A percentile compares a stretch with the other conserved stretches of the same genome.
These are phyloP conservation scores for Sclerotinia glacialis DNA, from an alignment of 2,329 filamentous ascomycete genomes.

Conservation along the genomic window DNA sequence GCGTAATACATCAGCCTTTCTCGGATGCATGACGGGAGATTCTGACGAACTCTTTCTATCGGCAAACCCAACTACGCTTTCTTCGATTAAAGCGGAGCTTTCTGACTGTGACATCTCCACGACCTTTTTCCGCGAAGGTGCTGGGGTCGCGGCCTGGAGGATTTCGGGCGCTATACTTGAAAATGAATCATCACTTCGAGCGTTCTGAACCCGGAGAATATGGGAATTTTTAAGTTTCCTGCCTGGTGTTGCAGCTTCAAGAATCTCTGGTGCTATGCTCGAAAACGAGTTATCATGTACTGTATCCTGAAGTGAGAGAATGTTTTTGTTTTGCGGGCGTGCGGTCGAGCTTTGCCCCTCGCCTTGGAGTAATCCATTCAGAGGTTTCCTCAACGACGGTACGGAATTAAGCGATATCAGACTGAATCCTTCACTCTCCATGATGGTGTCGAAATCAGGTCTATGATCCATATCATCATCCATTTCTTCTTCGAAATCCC, in stretches of 20 bases:
- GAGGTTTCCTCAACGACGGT: slow-evolving; percentile 47
- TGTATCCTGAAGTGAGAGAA: slow-evolving; percentile 24
- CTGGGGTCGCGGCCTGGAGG: slow-evolving; percentile 32
- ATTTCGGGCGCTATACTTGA: slow-evolving; percentile 34
- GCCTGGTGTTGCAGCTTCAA: slow-evolving; percentile 31
- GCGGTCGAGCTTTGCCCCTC: slow-evolving; percentile 23
- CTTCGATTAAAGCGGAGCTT: not conserved
- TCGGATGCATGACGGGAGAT: slow-evolving; percentile 12
- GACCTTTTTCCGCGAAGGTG: slow-evolving; percentile 22
- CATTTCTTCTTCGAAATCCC: slow-evolving; percentile 22
- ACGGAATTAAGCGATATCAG: slow-evolving; percentile 56
- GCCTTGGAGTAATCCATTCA: slow-evolving; percentile 39
- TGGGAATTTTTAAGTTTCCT: slow-evolving; percentile 24
- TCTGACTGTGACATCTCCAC: not conserved
- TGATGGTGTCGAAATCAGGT: slow-evolving; percentile 51
- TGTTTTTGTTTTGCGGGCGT: slow-evolving; percentile 24
- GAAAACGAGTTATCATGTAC: slow-evolving; percentile 34
- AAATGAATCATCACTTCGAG: slow-evolving; percentile 30
- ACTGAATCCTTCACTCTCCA: slow-evolving; percentile 57
- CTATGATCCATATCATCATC: slow-evolving; percentile 42
- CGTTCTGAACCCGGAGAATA: slow-evolving; percentile 27
- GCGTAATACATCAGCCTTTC: slow-evolving; percentile 19
- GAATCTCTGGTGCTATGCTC: slow-evolving; percentile 29
- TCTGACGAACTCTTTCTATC: not conserved
- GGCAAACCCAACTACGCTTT: not conserved